phyloP scores from a whole-genome alignment of 2,329 filamentous ascomycete genomes.

The Monosporascus sp. region DNA sequence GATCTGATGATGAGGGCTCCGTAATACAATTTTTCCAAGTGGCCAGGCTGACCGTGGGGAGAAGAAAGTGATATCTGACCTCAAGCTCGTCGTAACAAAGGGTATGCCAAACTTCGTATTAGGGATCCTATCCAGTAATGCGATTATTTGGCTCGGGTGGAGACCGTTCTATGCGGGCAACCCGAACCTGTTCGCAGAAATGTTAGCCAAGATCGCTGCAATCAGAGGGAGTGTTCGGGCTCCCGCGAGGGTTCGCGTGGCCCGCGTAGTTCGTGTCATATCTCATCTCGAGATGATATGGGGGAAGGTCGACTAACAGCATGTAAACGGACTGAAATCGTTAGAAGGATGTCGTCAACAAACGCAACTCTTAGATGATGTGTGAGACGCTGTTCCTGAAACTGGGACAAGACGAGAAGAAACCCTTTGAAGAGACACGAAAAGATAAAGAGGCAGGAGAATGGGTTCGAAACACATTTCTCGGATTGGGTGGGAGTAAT shows the following conservation, averaged over 20 bases:
- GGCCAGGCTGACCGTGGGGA: background rate
- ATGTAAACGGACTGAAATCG: conserved; percentile 16
- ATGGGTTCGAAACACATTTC: conserved; percentile 25
- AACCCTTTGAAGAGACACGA: conserved; percentile 19
- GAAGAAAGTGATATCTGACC: conserved; percentile 13
- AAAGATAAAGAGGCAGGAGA: conserved; percentile 23
- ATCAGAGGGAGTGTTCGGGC: conserved; percentile 31
- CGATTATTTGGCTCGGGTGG: conserved; percentile 25
- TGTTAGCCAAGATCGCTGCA: conserved; percentile 30
- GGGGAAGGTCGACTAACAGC: conserved; percentile 5
- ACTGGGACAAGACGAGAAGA: conserved; percentile 16
- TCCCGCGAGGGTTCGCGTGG: conserved; percentile 30
- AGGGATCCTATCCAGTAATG: conserved; percentile 7
- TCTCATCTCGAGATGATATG: conserved; percentile 18
- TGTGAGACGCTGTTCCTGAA: conserved; percentile 29
- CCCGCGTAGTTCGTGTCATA: conserved; percentile 22
- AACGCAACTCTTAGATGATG: conserved; percentile 3
- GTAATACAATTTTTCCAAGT: background rate
- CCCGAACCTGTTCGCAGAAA: conserved; percentile 43
- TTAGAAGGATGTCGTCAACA: conserved; percentile 16
- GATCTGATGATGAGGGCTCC: no score
- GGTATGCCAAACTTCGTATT: conserved; percentile 13
- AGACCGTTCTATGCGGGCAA: conserved; percentile 35
- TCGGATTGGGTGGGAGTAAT: conserved; percentile 14
- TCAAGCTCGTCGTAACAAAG: conserved; percentile 6